These are phyloP conservation scores for Plenodomus biglobosus DNA, from an alignment of 2,329 filamentous ascomycete genomes.

Conservation along the genomic window DNA sequence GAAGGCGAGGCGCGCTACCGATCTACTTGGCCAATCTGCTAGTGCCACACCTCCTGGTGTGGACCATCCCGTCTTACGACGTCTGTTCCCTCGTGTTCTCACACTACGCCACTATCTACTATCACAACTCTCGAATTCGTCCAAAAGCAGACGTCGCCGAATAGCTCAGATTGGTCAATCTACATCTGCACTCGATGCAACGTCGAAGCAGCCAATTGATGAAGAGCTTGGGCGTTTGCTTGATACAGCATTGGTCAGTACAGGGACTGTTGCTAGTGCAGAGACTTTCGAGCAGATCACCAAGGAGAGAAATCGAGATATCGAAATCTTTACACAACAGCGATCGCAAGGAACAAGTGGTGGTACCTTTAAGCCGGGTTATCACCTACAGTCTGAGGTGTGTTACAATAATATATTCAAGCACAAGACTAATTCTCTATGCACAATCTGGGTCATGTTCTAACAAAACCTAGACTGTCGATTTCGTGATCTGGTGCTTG, in stretches of 20 bases:
- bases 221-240: constrained; percentile 59
- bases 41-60: constrained; percentile 35
- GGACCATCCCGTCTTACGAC: constrained; percentile 65
- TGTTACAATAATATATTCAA: constrained; percentile 4
- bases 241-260: constrained; percentile 69
- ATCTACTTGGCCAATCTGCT: constrained; percentile 32
- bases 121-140: constrained; percentile 64
- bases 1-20: constrained; percentile 19
- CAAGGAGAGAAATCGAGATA: constrained; percentile 40
- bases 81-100: constrained; percentile 66
- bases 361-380: constrained; percentile 34
- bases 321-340: constrained; percentile 51
- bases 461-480: constrained; percentile 47
- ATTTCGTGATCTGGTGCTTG: constrained; percentile 67
- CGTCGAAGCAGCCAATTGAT: constrained; percentile 45
- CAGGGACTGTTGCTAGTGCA: constrained; percentile 38
- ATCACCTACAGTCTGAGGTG: constrained; percentile 49
- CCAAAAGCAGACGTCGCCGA: constrained; percentile 56
- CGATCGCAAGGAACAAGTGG: constrained; percentile 36
- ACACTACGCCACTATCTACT: constrained; percentile 73
- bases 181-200: constrained; percentile 9
- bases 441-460: constrained; percentile 4
- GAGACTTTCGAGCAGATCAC: constrained; percentile 53
- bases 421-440: not conserved
- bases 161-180: constrained; percentile 43